phyloP scores from a whole-genome alignment of 2,329 filamentous ascomycete species.

The Penicillium griseofulvum region DNA sequence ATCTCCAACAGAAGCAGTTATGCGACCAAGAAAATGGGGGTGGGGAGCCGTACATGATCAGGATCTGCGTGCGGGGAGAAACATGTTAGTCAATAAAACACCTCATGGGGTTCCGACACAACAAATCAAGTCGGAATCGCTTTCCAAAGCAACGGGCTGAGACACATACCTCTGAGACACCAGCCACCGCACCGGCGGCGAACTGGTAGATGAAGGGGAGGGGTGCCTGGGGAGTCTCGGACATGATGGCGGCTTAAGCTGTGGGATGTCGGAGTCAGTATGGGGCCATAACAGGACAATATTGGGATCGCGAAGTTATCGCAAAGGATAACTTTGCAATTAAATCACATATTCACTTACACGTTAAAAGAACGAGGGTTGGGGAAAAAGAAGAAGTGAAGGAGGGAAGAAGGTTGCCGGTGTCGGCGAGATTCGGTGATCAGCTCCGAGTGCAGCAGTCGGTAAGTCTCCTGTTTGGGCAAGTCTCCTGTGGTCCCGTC shows the following conservation, averaged over 20 bases:
- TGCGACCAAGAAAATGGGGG: not conserved
- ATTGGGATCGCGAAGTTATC: not conserved
- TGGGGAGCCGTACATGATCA: constrained; percentile 26
- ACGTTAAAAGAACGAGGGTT: constrained; percentile 1
- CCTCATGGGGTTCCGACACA: not conserved
- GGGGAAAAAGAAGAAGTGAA: constrained; percentile 1
- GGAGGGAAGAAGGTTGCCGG: constrained; percentile 11
- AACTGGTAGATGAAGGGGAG: constrained; percentile 95
- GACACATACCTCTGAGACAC: constrained; percentile 84
- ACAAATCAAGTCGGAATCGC: not conserved
- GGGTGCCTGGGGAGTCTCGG: constrained; percentile 63
- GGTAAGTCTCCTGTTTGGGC: constrained; percentile 1
- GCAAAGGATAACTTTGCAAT: not conserved
- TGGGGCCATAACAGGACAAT: not conserved
- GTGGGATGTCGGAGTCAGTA: constrained; percentile 7
- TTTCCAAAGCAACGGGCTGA: not conserved
- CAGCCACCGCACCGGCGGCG: constrained; percentile 90
- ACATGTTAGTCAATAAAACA: constrained; percentile 16
- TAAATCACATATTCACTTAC: not conserved
- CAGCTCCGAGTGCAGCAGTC: constrained; percentile 8
- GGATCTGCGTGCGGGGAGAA: constrained; percentile 25
- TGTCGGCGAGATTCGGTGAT: constrained; percentile 25
- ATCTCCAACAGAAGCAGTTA: not conserved
- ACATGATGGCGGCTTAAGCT: constrained; percentile 51
- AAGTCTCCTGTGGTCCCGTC: not conserved